Base-by-base conservation (phyloP, 2,329 filamentous ascomycete genomes). In the Fusarium acutatum region DNA sequence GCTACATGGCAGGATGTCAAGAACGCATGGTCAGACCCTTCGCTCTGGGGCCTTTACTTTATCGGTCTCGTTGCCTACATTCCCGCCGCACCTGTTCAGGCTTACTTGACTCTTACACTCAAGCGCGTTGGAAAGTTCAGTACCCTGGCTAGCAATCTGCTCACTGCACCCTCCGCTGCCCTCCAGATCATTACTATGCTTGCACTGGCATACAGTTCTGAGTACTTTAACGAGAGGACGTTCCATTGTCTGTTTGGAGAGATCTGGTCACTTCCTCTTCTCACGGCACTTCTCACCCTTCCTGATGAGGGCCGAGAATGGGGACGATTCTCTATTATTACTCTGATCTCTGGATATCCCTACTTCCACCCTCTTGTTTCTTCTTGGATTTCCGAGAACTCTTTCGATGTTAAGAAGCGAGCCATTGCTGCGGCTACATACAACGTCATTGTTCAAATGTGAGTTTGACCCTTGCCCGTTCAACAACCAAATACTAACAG, bases 111-210 rank as follows among this genome's bases (percentile, higher is more conserved):
- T 0, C 82, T 90, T 17, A 89, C 86, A 0, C 82, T 91, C 3
- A 87, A 86, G 70, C 83, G 87, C 5, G 81, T 91, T 9, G 89
- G 85, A 18, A 73, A 78, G 20, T 91, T 90, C 81, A 81, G 81
- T 54, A 89, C 88, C 4, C 88, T 92, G 76, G 81, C 89, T 37
- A 88, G 87, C 34, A 93, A 92, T 72, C 83, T 93, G 68, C 84
- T 93, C 28, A 89, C 89, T 2, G 91, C 92, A 20, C 89, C 89
- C 0, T 86, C 88, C 2, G 87, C 87, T 22, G 84, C 83, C 1
- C 79, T 90, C 3, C 89, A 89, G 77, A 89, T 91, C 67, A 62
- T 89, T 53, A 88, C 88, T 49, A 86, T 91, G 80, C 77, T 90
- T 22, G 78, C 82, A 5, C 84, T 88, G 66, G 87, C 89, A 0